Conservation (phyloP, 768 basidiomycete species). For the Leucosporidium yakuticum region DNA sequence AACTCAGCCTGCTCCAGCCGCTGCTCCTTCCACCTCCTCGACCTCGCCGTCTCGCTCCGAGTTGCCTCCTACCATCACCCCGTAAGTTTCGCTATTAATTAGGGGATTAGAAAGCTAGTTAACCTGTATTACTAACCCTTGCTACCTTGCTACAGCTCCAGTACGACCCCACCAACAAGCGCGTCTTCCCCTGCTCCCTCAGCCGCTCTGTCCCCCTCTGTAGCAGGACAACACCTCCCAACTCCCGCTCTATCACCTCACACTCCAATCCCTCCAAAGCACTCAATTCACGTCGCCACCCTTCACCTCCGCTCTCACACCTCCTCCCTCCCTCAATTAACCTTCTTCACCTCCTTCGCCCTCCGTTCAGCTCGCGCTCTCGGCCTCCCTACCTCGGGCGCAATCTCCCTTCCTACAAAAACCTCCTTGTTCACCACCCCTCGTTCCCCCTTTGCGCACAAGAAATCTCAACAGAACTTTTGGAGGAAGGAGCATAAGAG, state of each 20-base stretch:
- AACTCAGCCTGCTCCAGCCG: too few relatives aligned
- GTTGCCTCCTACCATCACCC: background rate
- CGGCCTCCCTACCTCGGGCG: slow-evolving; percentile 66
- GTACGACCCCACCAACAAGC: background rate
- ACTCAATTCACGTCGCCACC: slow-evolving; percentile 68
- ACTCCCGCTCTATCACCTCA: background rate
- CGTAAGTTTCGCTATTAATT: background rate
- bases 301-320: slow-evolving; percentile 79
- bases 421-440: slow-evolving; percentile 79
- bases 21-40: background rate
- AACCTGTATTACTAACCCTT: background rate
- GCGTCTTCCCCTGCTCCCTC: background rate
- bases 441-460: slow-evolving; percentile 80
- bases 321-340: slow-evolving; percentile 52
- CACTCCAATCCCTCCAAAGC: slow-evolving; percentile 48
- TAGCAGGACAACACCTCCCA: background rate
- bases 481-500: slow-evolving; percentile 76
- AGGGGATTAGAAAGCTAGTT: too few relatives aligned
- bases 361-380: slow-evolving; percentile 77
- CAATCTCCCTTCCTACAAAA: slow-evolving; percentile 63
- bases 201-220: background rate
- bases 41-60: background rate
- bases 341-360: slow-evolving; percentile 76
- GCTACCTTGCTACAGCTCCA: background rate
- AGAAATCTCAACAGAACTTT: slow-evolving; percentile 94